Base-by-base conservation (phyloP, 2,329 filamentous ascomycete genomes). In the Microdochium nivale region DNA sequence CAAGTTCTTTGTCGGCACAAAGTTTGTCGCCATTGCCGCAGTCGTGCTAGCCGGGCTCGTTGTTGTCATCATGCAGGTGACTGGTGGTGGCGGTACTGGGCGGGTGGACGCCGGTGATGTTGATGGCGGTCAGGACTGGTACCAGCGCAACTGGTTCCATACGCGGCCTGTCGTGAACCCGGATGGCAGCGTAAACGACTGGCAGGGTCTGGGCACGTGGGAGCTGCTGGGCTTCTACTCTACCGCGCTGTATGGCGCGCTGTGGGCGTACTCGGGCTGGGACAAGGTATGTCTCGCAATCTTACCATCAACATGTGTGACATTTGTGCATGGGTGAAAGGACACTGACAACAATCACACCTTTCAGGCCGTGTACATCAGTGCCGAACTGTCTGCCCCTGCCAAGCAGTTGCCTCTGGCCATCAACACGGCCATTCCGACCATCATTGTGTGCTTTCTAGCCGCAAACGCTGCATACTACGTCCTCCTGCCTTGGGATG, bases 221-320 rank as follows among this genome's bases (percentile, higher is more conserved):
- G 78, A 81, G 52, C 70, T 78, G 11, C 72, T 83, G 25, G 81
- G 81, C 0, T 77, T 83, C 56, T 77, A 78, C 52, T 80, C 79
- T 2, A 74, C 80, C 1, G 82, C 81, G 0, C 68, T 84, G 1
- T 84, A 84, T 56, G 81, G 76, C 0, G 80, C 79, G 0, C 60
- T 85, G 0, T 86, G 81, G 81, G 81, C 79, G 0, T 86, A 84
- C 53, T 81, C 78, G 0, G 82, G 82, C 0, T 86, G 82, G 82
- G 82, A 85, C 51, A 84, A 84, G 67, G 79, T 79, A 37, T 67
- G 71, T 58, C 8, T 63, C 27, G n/a, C n/a, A n/a, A 60, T 2
- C 51, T 40, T 7, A n/a, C 19, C 11, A 8, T 19, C 5, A 19
- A 40, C 35, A 40, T 44, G 19, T 44, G 16, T 11, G 16, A 21